phyloP scores from a whole-genome alignment of 805 yeast species.

The Candida sanyiensis region DNA sequence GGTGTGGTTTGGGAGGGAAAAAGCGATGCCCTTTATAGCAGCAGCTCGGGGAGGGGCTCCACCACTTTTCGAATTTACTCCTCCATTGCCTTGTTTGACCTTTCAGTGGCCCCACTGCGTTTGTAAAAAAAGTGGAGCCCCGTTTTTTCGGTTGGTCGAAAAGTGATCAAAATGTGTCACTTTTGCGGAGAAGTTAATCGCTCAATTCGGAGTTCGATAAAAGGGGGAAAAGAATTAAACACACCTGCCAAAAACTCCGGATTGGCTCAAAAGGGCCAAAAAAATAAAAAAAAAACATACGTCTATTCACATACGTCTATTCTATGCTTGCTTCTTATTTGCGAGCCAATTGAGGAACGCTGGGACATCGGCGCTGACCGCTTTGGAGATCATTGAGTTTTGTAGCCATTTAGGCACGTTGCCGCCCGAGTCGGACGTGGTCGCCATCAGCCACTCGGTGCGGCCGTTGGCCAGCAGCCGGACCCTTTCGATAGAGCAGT shows the following conservation, averaged over 20 bases:
- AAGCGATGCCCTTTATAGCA: too few relatives aligned
- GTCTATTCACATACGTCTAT: too few relatives aligned
- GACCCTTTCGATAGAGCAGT: conserved; percentile 32
- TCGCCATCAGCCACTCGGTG: conserved; percentile 34
- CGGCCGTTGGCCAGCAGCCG: conserved; percentile 14
- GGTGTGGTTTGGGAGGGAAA: background rate
- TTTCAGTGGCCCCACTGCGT: too few relatives aligned
- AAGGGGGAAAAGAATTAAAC: too few relatives aligned
- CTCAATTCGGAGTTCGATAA: conserved; percentile 7
- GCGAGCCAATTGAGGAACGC: conserved; percentile 27
- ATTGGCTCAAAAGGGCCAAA: too few relatives aligned
- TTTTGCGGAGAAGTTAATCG: conserved; percentile 6
- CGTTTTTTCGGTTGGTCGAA: background rate
- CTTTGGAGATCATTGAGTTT: conserved; percentile 33
- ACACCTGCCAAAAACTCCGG: too few relatives aligned
- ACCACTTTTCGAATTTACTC: too few relatives aligned
- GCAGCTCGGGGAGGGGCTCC: too few relatives aligned
- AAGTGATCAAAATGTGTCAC: conserved; percentile 4
- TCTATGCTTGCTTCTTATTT: background rate
- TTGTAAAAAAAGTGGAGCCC: too few relatives aligned
- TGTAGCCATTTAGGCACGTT: conserved; percentile 36
- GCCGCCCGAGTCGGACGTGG: conserved; percentile 37
- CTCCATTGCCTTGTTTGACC: too few relatives aligned
- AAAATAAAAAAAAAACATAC: too few relatives aligned
- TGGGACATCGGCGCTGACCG: conserved; percentile 36